Base-by-base conservation (phyloP, 1,139 yeast species). In the Kazachstania sp. region DNA sequence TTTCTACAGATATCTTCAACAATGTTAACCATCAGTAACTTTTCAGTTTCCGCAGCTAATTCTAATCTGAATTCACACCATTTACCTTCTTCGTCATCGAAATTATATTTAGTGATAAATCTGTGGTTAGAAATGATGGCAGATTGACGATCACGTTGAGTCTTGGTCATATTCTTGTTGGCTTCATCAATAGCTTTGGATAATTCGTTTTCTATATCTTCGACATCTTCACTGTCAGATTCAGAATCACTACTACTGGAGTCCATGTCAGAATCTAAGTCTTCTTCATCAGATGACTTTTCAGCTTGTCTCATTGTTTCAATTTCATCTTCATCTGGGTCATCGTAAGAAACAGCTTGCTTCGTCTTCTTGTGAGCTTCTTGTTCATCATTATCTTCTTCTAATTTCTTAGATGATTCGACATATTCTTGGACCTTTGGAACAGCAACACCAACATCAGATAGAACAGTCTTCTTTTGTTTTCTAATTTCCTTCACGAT, bases 1-100 rank as follows among this genome's bases (percentile, higher is more conserved):
- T 77, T 77, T 59, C 87, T 84, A 69, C 97, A 88, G 52, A 92
- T 80, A 49, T 85, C 92, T 71, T 94, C 99, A 51, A 92, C 82
- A 61, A 94, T 83, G 71, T 92, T 92, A 49, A 94, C 97, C 98
- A 94, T 90, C 73, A 94, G 81, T 66, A 94, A 73, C 74, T 94
- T 94, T 69, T 88, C 94, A 37, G 95, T 83, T 46, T 82, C 85
- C 31, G 95, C 90, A 47, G 88, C 81, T 59, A 88, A 77, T 61
- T 86, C 92, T 51, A 94, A 70, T 61, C 81, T 82, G 67, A 94
- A 86, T 66, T 84, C 85, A 73, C 97, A 90, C 97, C 96, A 90
- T 62, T 81, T 79, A 53, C 98, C 98, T 43, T 74, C 64, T 31
- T 71, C 79, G 64, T 92, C 97, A 68, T 94, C 98, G 64, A 90